These are phyloP conservation scores for Coemansia sp. DNA, from an alignment of 192 early-diverging fungal genomes.

Conservation along the genomic window DNA sequence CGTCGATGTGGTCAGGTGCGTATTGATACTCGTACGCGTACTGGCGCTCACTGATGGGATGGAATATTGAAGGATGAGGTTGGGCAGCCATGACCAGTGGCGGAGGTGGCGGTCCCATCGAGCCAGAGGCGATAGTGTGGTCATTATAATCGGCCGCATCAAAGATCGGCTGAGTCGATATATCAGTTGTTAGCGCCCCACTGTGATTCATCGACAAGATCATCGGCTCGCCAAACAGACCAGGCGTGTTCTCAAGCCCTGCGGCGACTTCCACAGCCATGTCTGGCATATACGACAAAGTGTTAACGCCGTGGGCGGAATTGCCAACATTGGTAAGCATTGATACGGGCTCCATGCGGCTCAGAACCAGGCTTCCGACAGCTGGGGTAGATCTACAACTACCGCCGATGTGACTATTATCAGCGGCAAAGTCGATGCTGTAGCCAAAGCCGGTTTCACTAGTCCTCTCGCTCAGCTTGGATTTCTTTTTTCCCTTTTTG, in stretches of 20 bases:
- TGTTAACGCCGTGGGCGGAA: neutral
- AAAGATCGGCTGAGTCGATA: neutral
- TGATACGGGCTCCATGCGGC: neutral
- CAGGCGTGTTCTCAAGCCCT: conserved; percentile 3
- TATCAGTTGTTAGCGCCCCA: neutral
- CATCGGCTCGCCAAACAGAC: conserved; percentile 19
- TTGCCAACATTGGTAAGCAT: conserved; percentile 7
- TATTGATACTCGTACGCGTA: neutral
- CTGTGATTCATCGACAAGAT: conserved; percentile 10
- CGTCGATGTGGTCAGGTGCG: neutral
- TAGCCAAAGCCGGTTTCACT: neutral
- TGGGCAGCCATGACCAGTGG: neutral
- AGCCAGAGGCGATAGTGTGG: neutral
- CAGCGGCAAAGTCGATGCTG: neutral
- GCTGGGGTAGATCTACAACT: conserved; percentile 1
- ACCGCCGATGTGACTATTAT: neutral
- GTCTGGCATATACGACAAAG: conserved; percentile 10
- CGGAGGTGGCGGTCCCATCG: neutral
- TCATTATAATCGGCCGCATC: conserved; percentile 3
- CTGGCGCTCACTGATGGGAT: neutral
- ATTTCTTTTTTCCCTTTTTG: conserved; percentile 13
- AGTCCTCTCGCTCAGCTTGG: neutral
- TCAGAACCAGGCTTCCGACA: neutral
- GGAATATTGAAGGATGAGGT: neutral
- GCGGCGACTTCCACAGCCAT: conserved; percentile 4